phyloP scores from a whole-genome alignment of 164 flowering plant genomes.

The Hamamelis virginiana region DNA sequence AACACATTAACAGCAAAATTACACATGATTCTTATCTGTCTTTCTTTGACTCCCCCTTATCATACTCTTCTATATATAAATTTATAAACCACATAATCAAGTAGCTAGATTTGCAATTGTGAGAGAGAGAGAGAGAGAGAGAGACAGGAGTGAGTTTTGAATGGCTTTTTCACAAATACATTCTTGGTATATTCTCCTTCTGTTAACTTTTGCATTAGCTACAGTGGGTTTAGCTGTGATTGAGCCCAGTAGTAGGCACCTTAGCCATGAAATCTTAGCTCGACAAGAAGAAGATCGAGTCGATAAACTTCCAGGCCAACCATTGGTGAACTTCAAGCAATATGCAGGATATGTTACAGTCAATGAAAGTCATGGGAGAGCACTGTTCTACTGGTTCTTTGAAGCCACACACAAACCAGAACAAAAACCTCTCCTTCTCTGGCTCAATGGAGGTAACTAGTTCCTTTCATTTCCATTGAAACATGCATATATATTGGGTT shows the following conservation, averaged over 20 bases:
- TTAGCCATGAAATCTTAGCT: constrained; percentile 12
- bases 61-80: no score
- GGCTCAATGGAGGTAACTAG: constrained; percentile 72
- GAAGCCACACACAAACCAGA: constrained; percentile 48
- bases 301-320: constrained; percentile 54
- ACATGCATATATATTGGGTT: no score
- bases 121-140: background rate
- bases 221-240: background rate
- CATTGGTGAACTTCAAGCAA: constrained; percentile 50
- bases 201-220: background rate
- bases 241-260: background rate
- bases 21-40: constrained; percentile 6
- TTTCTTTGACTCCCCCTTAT: background rate
- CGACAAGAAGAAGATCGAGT: constrained; percentile 49
- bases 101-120: background rate
- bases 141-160: background rate
- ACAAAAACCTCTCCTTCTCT: constrained; percentile 49
- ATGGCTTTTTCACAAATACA: background rate
- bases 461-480: no score
- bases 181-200: background rate
- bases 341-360: constrained; percentile 61
- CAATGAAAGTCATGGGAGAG: constrained; percentile 45
- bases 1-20: background rate
- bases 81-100: constrained; percentile 1
- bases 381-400: constrained; percentile 76